Percentiles rank a stretch among this genome's conserved stretches.
These are phyloP conservation scores for Tolypocladium endophyticum DNA, from an alignment of 2,329 filamentous ascomycete genomes.

Conservation along the genomic window DNA sequence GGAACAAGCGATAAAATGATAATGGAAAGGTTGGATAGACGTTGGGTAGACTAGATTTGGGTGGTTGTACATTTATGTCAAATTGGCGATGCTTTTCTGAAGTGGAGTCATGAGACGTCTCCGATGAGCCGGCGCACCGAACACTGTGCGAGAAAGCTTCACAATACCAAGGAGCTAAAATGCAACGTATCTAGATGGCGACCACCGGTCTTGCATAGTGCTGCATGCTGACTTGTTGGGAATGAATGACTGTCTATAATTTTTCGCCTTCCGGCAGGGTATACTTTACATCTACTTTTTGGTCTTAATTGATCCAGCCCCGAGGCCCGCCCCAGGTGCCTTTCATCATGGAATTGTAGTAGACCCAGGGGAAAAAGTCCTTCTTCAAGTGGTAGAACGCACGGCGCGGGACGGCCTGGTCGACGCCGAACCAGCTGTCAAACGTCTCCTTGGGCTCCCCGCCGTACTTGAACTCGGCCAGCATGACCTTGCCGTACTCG, in stretches of 20 bases:
- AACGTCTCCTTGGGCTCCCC: conserved; percentile 55
- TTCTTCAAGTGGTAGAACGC: conserved; percentile 55
- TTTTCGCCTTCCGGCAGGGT: neutral
- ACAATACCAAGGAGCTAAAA: too few relatives aligned
- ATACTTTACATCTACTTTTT: neutral
- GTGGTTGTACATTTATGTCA: too few relatives aligned
- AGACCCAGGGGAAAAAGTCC: conserved; percentile 59
- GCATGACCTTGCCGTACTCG: conserved; percentile 50
- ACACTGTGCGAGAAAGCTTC: too few relatives aligned
- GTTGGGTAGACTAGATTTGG: too few relatives aligned
- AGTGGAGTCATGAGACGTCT: too few relatives aligned
- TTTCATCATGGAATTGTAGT: conserved; percentile 48
- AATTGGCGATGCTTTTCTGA: too few relatives aligned
- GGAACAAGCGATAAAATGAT: too few relatives aligned
- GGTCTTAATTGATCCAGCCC: neutral
- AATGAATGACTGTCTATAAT: neutral
- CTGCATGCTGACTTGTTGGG: too few relatives aligned
- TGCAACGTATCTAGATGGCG: too few relatives aligned
- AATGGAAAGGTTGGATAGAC: neutral
- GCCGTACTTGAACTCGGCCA: conserved; percentile 57
- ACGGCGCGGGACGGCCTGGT: conserved; percentile 44
- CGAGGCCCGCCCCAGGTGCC: conserved; percentile 45
- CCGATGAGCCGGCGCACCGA: too few relatives aligned
- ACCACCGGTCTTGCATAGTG: too few relatives aligned
- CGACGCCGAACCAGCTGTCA: conserved; percentile 38